Percentiles rank a stretch among this genome's conserved stretches.
Evolutionary conservation across 805 yeast species (phyloP).

Genomic region (Yarrowia sp.): DNA sequence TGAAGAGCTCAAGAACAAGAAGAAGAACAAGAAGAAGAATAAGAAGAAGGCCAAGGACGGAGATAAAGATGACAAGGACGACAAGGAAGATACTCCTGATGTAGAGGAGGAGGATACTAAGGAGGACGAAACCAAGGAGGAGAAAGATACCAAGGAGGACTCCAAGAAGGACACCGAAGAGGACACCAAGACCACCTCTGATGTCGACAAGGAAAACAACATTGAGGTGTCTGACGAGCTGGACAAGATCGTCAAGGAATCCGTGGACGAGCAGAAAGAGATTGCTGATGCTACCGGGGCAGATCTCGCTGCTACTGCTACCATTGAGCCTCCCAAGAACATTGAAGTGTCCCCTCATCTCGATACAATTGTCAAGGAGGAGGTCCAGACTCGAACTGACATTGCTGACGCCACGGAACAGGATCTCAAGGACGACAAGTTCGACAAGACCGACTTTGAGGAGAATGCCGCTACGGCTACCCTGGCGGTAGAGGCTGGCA

Average conservation of each 20-base stretch:
- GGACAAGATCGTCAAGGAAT: conserved; percentile 32
- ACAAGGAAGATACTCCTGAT: conserved; percentile 39
- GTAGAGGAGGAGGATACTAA: conserved; percentile 10
- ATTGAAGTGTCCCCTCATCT: conserved; percentile 26
- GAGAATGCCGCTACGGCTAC: conserved; percentile 33
- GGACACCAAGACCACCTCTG: neutral
- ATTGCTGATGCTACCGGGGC: conserved; percentile 34
- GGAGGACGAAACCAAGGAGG: conserved; percentile 26
- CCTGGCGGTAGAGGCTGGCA: conserved; percentile 26
- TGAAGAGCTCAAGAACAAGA: conserved; percentile 68
- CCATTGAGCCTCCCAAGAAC: conserved; percentile 22
- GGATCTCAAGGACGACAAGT: conserved; percentile 38
- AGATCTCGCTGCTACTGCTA: conserved; percentile 18
- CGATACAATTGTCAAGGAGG: conserved; percentile 40
- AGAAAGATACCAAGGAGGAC: conserved; percentile 15
- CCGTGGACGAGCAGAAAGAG: conserved; percentile 13
- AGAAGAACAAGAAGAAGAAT: conserved; percentile 61
- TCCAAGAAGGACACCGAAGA: no score
- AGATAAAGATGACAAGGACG: conserved; percentile 40
- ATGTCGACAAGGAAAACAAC: conserved; percentile 20
- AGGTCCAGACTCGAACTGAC: conserved; percentile 42
- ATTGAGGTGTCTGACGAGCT: conserved; percentile 17
- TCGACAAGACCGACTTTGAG: conserved; percentile 33
- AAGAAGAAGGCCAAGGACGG: conserved; percentile 51
- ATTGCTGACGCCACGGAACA: conserved; percentile 41